Base-by-base conservation (phyloP, 768 basidiomycete species). In the Psilocybe azurescens region DNA sequence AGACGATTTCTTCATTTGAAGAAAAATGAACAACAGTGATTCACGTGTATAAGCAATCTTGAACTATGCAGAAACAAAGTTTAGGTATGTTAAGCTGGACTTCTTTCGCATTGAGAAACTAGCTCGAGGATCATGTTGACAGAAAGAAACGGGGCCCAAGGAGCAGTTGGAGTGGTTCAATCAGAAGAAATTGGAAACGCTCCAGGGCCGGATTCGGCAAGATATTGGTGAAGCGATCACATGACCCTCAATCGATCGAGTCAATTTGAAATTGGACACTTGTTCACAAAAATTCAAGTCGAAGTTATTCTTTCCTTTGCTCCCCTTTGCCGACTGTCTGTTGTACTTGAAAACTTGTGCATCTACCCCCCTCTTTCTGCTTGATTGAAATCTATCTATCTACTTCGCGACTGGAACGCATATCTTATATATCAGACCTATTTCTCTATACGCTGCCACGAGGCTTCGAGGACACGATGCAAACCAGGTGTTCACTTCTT, bases 221-320 rank as follows among this genome's bases (percentile, higher is more conserved):
- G 14, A 16, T n/a, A 52, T 38, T 32, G 20, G 33, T 56, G 52
- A 28, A 49, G 46, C 53, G 54, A 20, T 32, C 30, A 59, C 44
- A 51, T 41, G 62, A 56, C 58, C 32, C 41, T 10, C 18, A 20
- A 62, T 56, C 55, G 56, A 62, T 62, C 36, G 52, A 53, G 52
- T 36, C 52, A 53, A n/a, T 53, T 53, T 53, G 32, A 53, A 53
- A 53, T 53, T 20, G 52, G n/a, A 18, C 33, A 53, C n/a, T 50
- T 28, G 60, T 39, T 49, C 44, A 28, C 24, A 50, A 54, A 53
- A 59, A 60, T 20, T n/a, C 47, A 32, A 55, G 33, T 14, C 49
- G 49, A 51, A 60, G 29, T 7, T 30, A 8, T 14, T 46, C 33
- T 29, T 14, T 55, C 7, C 16, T 16, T 33, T 14, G 11, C 16